Conservation (phyloP, 1,284 basidiomycete species). For the Pholiota adiposa region DNA sequence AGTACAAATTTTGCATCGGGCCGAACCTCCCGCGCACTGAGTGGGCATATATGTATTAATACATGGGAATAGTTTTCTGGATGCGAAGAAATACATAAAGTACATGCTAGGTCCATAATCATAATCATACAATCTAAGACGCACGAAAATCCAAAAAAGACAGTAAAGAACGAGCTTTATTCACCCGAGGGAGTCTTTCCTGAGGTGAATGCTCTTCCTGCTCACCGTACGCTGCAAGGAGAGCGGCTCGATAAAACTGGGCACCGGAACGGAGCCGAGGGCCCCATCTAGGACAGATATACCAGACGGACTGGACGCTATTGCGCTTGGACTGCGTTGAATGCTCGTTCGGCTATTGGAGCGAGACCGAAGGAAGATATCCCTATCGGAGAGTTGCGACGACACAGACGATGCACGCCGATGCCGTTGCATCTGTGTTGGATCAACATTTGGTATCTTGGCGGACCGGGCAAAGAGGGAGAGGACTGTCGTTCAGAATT, state of each 20-base stretch:
- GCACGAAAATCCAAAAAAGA: not conserved
- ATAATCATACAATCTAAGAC: not conserved
- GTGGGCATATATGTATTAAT: too few species aligned
- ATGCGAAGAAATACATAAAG: not conserved
- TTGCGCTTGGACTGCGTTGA: constrained; percentile 41
- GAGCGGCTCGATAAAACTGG: constrained; percentile 22
- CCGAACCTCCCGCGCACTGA: too few species aligned
- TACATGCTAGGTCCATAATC: not conserved
- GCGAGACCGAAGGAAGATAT: constrained; percentile 39
- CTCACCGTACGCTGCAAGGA: constrained; percentile 23
- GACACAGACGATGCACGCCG: constrained; percentile 73
- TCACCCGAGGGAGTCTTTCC: constrained; percentile 23
- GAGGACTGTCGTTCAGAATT: constrained; percentile 52
- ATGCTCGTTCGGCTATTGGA: constrained; percentile 61
- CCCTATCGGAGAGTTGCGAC: constrained; percentile 43
- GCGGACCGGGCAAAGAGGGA: constrained; percentile 75
- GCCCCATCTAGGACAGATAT: constrained; percentile 21
- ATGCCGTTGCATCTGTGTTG: constrained; percentile 72
- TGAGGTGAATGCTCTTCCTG: constrained; percentile 19
- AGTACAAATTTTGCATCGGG: constrained; percentile 16
- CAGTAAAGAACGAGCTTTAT: not conserved
- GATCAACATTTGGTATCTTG: constrained; percentile 71
- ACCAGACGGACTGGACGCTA: constrained; percentile 26
- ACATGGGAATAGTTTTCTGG: too few species aligned
- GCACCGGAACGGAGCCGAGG: constrained; percentile 27